phyloP scores from a whole-genome alignment of 129 eudicot species.

The Tagetes erecta region DNA sequence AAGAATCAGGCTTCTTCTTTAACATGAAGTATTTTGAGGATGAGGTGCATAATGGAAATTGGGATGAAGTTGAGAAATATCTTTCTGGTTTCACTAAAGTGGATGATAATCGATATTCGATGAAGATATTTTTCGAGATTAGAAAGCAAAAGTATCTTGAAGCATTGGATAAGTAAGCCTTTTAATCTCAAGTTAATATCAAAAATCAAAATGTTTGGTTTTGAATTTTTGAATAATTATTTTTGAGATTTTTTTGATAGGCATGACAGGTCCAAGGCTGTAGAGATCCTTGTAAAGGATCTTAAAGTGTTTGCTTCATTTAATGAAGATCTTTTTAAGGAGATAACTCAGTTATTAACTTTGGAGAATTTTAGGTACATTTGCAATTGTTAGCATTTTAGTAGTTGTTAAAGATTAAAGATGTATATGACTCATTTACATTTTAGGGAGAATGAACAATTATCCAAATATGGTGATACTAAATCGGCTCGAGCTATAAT shows the following conservation, averaged over 20 bases:
- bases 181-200: background rate
- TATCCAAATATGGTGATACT: conserved; percentile 90
- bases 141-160: conserved; percentile 96
- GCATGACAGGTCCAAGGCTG: conserved; percentile 85
- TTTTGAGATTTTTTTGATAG: conserved; percentile 42
- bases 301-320: conserved; percentile 90
- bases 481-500: conserved; percentile 85
- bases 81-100: conserved; percentile 22
- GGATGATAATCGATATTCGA: conserved; percentile 17
- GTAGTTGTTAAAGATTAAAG: background rate
- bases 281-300: conserved; percentile 87
- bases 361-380: conserved; percentile 82
- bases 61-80: conserved; percentile 63
- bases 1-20: conserved; percentile 88
- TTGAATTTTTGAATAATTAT: background rate
- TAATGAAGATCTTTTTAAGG: conserved; percentile 88
- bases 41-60: conserved; percentile 79
- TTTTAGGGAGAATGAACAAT: conserved; percentile 82
- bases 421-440: conserved; percentile 9
- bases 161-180: conserved; percentile 88
- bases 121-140: conserved; percentile 67
- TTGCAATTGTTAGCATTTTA: background rate
- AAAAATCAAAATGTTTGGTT: background rate
- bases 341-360: conserved; percentile 82
- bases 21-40: conserved; percentile 96